Evolutionary conservation across 805 yeast species (phyloP).

Genomic region (Saturnispora sekii): DNA sequence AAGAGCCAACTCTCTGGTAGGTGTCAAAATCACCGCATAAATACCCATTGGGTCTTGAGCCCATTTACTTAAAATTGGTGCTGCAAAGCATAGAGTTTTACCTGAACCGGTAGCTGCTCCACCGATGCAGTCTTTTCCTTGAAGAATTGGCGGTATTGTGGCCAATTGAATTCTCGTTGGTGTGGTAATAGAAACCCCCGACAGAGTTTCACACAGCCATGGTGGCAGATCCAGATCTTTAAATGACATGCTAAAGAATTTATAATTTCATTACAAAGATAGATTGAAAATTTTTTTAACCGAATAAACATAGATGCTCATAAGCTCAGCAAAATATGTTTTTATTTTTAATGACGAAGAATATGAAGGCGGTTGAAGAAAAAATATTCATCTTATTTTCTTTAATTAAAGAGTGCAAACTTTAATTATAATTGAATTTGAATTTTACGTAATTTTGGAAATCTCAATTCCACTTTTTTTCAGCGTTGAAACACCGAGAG

Average conservation of each 20-base stretch:
- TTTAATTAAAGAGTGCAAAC: no score
- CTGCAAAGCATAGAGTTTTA: constrained; percentile 94
- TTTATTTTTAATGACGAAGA: no score
- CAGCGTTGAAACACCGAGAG: background rate
- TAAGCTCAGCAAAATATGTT: no score
- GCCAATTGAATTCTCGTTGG: constrained; percentile 86
- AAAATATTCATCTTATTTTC: no score
- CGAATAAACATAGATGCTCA: no score
- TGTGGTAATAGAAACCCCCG: constrained; percentile 67
- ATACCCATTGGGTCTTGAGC: constrained; percentile 92
- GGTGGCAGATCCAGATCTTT: constrained; percentile 60
- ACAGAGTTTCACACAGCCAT: constrained; percentile 78
- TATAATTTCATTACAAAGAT: no score
- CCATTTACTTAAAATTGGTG: constrained; percentile 94
- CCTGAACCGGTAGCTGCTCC: constrained; percentile 99
- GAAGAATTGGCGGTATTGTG: constrained; percentile 79
- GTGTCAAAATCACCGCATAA: constrained; percentile 81
- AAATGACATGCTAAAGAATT: constrained; percentile 10
- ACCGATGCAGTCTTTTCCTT: constrained; percentile 88
- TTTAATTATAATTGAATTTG: no score
- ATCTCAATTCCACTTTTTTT: no score
- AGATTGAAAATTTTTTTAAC: no score
- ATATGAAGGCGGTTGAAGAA: no score
- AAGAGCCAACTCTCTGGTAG: constrained; percentile 87
- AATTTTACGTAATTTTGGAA: no score